Base-by-base conservation (phyloP, 2,329 filamentous ascomycete species). In the Penicillium olsonii region DNA sequence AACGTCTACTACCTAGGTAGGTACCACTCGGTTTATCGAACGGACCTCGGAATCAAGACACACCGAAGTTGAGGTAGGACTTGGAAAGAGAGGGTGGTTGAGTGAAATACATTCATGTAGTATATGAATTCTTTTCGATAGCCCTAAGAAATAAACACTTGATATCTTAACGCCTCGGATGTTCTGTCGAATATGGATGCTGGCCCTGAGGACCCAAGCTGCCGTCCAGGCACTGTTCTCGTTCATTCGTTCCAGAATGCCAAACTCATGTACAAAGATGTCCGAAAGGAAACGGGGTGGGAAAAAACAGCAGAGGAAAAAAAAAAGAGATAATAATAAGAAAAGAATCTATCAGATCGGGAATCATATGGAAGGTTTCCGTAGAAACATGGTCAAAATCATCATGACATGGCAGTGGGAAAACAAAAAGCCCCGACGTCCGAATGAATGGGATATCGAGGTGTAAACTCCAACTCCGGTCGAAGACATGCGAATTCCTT, bases 361-460 rank as follows among this genome's bases (percentile, higher is more conserved):
- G 49, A 56, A 56, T 58, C 55, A 57, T 50, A 53, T 50, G 52
- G 37, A 34, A 35, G 33, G 51, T 50, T 54, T 58, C 53, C 47
- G 45, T 24, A 41, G 31, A 45, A 42, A 46, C 42, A 49, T 29
- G 37, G 39, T 22, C 26, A 43, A 42, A 44, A 50, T 35, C 43
- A 46, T 46, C 19, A 41, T 45, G 42, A 47, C 17, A 33, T 50
- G 44, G 34, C 18, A 41, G 48, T 39, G 19, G 38, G 34, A 38
- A 50, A 51, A 35, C 41, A 46, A 43, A 48, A 35, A 34, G 19
- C 35, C 47, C 29, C 37, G 37, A 40, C 31, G 26, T 45, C 47
- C 37, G 26, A 26, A 45, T 29, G 27, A 48, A 45, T 27, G 17
- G 17, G 18, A 15, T 39, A 45, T 50, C 22, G 42, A 45, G 47